Percentiles rank a stretch among this genome's conserved stretches.
Conservation (phyloP, 2,329 filamentous ascomycete genomes). For the Juglanconis sp. region DNA sequence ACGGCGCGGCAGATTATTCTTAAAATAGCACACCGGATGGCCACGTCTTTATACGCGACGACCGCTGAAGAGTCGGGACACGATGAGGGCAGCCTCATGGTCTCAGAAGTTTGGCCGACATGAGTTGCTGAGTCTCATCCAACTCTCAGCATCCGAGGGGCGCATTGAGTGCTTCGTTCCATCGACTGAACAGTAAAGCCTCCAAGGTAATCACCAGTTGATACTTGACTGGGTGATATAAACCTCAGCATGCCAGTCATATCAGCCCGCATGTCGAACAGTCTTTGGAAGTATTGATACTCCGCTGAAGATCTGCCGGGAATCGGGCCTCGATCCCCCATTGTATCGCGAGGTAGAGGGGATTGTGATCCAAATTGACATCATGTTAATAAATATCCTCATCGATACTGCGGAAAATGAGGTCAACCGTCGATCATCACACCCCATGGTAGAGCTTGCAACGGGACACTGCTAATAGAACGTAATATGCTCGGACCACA, state of each 20-base stretch:
- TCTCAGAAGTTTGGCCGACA: neutral
- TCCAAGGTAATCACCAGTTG: no score
- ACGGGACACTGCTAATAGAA: neutral
- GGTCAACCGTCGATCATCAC: neutral
- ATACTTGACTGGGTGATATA: no score
- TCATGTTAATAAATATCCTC: neutral
- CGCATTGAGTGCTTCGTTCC: neutral
- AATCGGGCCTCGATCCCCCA: no score
- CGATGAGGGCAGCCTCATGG: neutral
- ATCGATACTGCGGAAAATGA: neutral
- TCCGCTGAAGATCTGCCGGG: no score
- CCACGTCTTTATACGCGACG: neutral
- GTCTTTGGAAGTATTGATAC: no score
- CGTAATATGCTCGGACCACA: constrained; percentile 6
- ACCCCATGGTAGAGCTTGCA: neutral
- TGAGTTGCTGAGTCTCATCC: neutral
- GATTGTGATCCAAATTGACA: no score
- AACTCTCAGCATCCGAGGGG: neutral
- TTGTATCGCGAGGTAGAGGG: no score
- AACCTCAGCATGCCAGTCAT: no score
- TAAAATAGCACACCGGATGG: neutral
- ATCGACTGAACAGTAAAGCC: neutral
- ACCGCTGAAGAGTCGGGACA: neutral
- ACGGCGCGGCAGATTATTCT: neutral
- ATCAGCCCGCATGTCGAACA: no score